A percentile compares a stretch with the other conserved stretches of the same genome.
Evolutionary conservation across 306 rosid species (phyloP).

Genomic region (Sphenostylis stenocarpa): DNA sequence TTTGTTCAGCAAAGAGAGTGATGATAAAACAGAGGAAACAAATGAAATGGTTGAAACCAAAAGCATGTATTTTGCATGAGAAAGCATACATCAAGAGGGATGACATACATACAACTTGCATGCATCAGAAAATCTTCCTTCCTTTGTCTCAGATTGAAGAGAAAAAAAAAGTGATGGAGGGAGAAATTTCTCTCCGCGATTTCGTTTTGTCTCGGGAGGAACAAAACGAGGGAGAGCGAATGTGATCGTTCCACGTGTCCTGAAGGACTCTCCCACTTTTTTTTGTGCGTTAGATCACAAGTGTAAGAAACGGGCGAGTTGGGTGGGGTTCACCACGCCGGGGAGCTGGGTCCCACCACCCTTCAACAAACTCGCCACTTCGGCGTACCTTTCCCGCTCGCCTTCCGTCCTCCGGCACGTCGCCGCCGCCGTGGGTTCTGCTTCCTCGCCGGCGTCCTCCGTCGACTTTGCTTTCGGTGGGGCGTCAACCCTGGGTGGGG

Average conservation of each 20-base stretch:
- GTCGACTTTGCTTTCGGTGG: not conserved
- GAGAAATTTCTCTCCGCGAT: conserved; percentile 13
- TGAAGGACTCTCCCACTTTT: not conserved
- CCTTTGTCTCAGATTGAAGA: conserved; percentile 4
- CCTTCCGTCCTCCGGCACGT: conserved; percentile 21
- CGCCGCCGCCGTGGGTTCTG: not conserved
- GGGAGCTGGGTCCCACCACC: conserved; percentile 62
- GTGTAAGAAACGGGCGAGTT: conserved; percentile 68
- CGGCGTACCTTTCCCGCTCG: conserved; percentile 58
- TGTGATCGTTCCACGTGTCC: conserved; percentile 42
- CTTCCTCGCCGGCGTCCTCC: conserved; percentile 24
- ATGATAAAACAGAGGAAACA: not conserved
- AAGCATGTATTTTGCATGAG: conserved; percentile 40
- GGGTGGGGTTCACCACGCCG: conserved; percentile 85
- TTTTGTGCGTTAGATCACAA: conserved; percentile 45
- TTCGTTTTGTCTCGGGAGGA: not conserved
- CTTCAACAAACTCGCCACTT: conserved; percentile 60
- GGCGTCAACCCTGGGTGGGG: conserved; percentile 36
- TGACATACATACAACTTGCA: conserved; percentile 37
- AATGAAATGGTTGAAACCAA: not conserved
- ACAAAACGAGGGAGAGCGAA: conserved; percentile 29
- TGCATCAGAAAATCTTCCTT: conserved; percentile 33
- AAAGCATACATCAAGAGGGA: conserved; percentile 30
- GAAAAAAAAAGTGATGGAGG: not conserved
- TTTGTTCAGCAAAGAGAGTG: not conserved